Evolutionary conservation across 2,329 filamentous ascomycete genomes (phyloP), one percentile per base, ranked within the genome.

Genomic region (Pseudopithomyces chartarum): DNA sequence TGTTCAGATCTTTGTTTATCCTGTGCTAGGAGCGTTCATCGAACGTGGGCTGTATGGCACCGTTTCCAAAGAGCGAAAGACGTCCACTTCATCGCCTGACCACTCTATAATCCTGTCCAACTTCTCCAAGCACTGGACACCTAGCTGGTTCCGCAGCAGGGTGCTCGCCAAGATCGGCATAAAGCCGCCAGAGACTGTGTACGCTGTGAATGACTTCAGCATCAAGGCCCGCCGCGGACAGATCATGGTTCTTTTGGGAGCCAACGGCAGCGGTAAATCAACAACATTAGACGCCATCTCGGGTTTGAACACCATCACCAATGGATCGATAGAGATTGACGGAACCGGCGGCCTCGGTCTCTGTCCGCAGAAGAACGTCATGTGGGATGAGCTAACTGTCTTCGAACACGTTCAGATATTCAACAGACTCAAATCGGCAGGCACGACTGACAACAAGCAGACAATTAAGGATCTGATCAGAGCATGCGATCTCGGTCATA

Each of bases 291-390:
- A 97, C 69, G 89, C 90, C 6, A 93, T 97, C 61, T 90, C 92
- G 11, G 93, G 93, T 2, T 84, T 94, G 49, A 91, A 89, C 65
- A 90, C 85, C 43, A 82, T 94, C 20, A 92, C 90, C 0, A 86
- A 84, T 56, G 93, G 93, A 2, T 82, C 82, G 2, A 95, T 97
- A 62, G 85, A 85, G 22, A 88, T 97, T 44, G 88, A 93, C 62
- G 88, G 88, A 0, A 88, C 86, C 10, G 90, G 90, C 10, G 91
- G 91, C 0, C 83, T 97, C 19, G 93, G 93, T 13, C 87, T 96
- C 40, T 94, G 92, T 55, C 93, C 93, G 0, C 93, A 97, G 73
- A 93, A 94, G 80, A 97, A 97, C 66, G 93, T 97, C 6, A 83
- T 97, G 32, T 97, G 93, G 92, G 90, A 94, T 64, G 88, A 92